Conservation (phyloP, 2,329 filamentous ascomycete genomes). For the Neoarthrinium moseri region DNA sequence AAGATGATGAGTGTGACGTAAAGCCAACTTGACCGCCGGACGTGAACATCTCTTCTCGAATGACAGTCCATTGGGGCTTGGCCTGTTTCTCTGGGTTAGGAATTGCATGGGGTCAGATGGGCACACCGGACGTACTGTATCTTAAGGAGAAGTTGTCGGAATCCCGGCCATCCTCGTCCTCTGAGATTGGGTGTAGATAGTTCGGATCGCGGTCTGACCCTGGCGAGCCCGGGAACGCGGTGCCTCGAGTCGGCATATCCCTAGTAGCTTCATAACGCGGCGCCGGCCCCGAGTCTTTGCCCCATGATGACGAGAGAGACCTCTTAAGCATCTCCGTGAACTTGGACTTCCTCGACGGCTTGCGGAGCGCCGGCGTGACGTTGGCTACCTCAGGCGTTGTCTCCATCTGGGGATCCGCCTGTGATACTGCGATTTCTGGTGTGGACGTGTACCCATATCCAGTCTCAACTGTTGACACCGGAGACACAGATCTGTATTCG, state of each 20-base stretch:
- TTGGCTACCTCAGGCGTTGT: background rate
- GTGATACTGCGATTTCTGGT: background rate
- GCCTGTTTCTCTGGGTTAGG: constrained; percentile 14
- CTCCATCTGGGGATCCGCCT: background rate
- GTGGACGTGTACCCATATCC: background rate
- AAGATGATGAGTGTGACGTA: constrained; percentile 43
- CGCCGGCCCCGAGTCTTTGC: constrained; percentile 5
- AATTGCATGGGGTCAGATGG: background rate
- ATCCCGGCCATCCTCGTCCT: constrained; percentile 17
- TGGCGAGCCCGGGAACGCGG: constrained; percentile 7
- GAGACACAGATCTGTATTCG: background rate
- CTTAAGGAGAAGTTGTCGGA: constrained; percentile 16
- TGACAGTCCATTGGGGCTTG: constrained; percentile 24
- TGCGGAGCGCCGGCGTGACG: background rate
- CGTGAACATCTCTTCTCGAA: constrained; percentile 26
- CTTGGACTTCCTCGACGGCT: constrained; percentile 14
- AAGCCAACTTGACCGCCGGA: constrained; percentile 42
- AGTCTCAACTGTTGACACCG: background rate
- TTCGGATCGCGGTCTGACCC: constrained; percentile 15
- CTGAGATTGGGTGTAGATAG: constrained; percentile 8
- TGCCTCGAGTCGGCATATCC: background rate
- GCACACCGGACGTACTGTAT: constrained; percentile 16
- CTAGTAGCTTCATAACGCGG: background rate
- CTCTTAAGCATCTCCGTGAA: constrained; percentile 20
- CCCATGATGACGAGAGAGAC: constrained; percentile 17